phyloP scores from a whole-genome alignment of 140 eudicot species.

The Cichorium intybus region DNA sequence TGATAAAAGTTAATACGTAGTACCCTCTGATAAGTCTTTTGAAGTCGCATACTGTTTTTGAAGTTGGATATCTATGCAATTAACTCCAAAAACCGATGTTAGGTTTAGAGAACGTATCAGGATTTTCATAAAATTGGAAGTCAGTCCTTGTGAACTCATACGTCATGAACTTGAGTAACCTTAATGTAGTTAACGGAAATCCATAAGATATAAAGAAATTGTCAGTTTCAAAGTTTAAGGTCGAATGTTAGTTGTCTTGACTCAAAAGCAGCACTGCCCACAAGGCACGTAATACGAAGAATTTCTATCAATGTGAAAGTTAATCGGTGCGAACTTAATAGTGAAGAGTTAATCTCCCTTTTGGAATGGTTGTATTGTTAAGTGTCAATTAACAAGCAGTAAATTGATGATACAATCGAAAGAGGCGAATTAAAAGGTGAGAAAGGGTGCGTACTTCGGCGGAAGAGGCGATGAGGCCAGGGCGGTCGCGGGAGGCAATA shows the following conservation, averaged over 20 bases:
- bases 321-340: background rate
- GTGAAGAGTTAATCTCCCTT: background rate
- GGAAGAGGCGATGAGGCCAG: constrained; percentile 77
- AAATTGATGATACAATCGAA: background rate
- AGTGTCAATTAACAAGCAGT: background rate
- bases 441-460: constrained; percentile 55
- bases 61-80: background rate
- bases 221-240: background rate
- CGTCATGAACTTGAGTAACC: background rate
- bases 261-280: constrained; percentile 5
- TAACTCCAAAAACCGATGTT: constrained; percentile 1
- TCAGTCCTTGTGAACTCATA: background rate
- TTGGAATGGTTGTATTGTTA: background rate
- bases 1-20: background rate
- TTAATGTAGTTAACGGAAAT: background rate
- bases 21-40: background rate
- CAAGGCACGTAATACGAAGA: background rate
- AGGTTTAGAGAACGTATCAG: background rate
- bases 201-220: background rate
- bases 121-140: background rate
- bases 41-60: background rate
- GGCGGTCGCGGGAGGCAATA: constrained; percentile 67
- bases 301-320: background rate
- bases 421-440: constrained; percentile 1
- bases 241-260: background rate